Percentiles rank a stretch among this genome's conserved stretches.
phyloP scores from a whole-genome alignment of 2,329 filamentous ascomycete species.

The Ophiostoma perfectum region DNA sequence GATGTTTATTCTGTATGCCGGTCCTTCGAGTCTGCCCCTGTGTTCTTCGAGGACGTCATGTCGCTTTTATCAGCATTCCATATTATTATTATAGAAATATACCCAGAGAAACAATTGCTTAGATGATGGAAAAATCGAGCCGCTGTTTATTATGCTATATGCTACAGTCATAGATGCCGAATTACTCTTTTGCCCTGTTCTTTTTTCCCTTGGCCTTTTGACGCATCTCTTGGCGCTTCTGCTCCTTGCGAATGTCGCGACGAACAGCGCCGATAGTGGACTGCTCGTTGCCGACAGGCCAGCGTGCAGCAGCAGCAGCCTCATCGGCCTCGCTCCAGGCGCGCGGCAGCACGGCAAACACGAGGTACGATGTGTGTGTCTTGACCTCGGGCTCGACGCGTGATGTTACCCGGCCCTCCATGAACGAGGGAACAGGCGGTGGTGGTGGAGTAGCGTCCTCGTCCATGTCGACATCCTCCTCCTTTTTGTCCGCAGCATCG shows the following conservation, averaged over 20 bases:
- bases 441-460: slow-evolving; percentile 22
- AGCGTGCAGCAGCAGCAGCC: slow-evolving; percentile 56
- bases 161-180: background rate
- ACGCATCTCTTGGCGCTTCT: slow-evolving; percentile 46
- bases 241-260: slow-evolving; percentile 50
- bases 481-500: slow-evolving; percentile 8
- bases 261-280: slow-evolving; percentile 50
- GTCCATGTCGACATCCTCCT: slow-evolving; percentile 7
- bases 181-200: background rate
- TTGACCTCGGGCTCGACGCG: slow-evolving; percentile 83
- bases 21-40: too few species aligned
- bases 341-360: slow-evolving; percentile 83
- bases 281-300: slow-evolving; percentile 54
- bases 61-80: background rate
- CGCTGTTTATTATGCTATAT: background rate
- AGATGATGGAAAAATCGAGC: background rate
- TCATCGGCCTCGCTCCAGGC: slow-evolving; percentile 85
- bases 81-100: background rate
- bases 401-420: slow-evolving; percentile 72
- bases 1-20: too few species aligned
- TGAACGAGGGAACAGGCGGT: slow-evolving; percentile 51
- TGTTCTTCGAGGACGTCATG: too few species aligned
- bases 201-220: slow-evolving; percentile 12
- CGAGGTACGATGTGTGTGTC: slow-evolving; percentile 94
- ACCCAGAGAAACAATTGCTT: too few species aligned